Base-by-base conservation (phyloP, 2,329 filamentous ascomycete genomes). In the Diaporthe ilicicola region DNA sequence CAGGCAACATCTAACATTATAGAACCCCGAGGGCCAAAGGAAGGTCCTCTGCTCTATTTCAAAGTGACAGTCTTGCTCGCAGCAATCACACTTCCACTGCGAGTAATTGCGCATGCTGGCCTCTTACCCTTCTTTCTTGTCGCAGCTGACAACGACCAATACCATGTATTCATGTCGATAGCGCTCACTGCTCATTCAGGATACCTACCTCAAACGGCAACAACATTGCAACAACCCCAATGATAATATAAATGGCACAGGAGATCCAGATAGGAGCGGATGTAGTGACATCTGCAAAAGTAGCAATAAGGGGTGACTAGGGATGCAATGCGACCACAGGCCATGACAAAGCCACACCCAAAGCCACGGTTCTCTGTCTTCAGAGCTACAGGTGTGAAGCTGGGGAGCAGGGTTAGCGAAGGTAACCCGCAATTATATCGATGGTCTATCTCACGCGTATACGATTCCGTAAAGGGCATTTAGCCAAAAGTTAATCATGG, bases 221-320 rank as follows among this genome's bases (percentile, higher is more conserved):
- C 3, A 71, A 19, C 50, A 76, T 19, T 19, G 67, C 73, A 22
- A 75, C 44, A 13, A 74, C 3, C 1, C 75, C 74, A 56, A 76
- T 76, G 13, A 68, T 64, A 4, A 71, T 55, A 53, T 73, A 76
- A 39, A 73, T 75, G 2, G 72, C 74, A 22, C 75, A 76, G 8
- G 73, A 73, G 29, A 75, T 74, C 72, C 73, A 76, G 27, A 76
- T 73, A 2, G 74, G 73, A 5, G 74, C 75, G 19, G 74, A 74
- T 0, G 72, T 73, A 1, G 74, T 75, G 0, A 75, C 74, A 70
- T 76, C 75, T 17, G 70, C 72, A 67, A 75, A 76, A 1, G 74
- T 76, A 12, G 74, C 74, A 34, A 75, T 75, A 51, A 75, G 75
- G 6, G 74, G 75, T 6, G 74, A 62, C 69, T 2, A 76, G 70